phyloP scores from a whole-genome alignment of 179 eudicot genomes.

The Sideroxylon spinosum region DNA sequence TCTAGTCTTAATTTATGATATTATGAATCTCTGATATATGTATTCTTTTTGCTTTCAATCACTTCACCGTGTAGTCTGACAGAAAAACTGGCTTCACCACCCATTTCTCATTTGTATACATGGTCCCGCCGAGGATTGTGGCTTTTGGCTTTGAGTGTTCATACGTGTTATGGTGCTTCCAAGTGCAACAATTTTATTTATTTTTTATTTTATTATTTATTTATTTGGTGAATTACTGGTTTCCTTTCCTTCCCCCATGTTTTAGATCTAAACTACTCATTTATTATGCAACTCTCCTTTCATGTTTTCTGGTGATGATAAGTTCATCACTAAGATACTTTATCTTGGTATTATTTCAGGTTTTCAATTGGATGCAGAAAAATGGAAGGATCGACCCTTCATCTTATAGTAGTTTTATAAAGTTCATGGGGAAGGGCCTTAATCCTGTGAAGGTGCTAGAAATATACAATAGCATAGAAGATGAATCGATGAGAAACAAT shows the following conservation, averaged over 20 bases:
- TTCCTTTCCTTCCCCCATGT: neutral
- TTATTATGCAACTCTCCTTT: neutral
- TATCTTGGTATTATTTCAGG: constrained; percentile 37
- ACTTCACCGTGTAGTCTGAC: too few relatives aligned
- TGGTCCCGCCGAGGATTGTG: too few relatives aligned
- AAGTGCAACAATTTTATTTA: neutral
- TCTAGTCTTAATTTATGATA: neutral
- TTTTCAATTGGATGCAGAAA: constrained; percentile 83
- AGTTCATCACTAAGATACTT: neutral
- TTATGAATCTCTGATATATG: neutral
- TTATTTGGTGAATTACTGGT: neutral
- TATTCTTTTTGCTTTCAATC: too few relatives aligned
- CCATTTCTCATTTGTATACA: too few relatives aligned
- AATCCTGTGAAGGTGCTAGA: constrained; percentile 52
- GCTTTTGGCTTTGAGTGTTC: too few relatives aligned
- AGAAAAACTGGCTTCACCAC: too few relatives aligned
- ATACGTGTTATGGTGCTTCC: neutral
- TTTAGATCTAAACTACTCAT: neutral
- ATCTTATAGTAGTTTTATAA: constrained; percentile 82
- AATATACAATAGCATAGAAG: constrained; percentile 55
- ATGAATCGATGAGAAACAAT: constrained; percentile 47
- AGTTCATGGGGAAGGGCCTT: constrained; percentile 51
- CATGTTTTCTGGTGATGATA: neutral
- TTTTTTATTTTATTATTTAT: neutral
- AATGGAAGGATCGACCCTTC: constrained; percentile 57